Evolutionary conservation across 176 grass and related monocot species (phyloP).

Genomic region (Puya raimondii): DNA sequence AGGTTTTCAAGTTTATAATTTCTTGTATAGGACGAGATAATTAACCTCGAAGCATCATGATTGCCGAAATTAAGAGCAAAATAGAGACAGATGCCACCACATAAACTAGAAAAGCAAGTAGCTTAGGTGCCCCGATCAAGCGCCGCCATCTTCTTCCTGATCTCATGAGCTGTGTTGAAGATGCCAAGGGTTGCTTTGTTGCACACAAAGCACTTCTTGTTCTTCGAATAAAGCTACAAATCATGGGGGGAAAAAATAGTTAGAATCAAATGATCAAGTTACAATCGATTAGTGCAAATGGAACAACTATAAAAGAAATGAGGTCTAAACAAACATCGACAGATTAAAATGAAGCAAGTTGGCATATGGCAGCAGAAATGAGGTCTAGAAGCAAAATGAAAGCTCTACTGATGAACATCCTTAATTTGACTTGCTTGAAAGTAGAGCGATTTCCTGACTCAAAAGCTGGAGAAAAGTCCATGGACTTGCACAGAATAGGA

Average conservation of each 20-base stretch:
- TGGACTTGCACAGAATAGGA: no score
- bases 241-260: background rate
- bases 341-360: background rate
- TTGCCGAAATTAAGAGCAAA: background rate
- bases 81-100: background rate
- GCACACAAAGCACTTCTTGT: conserved; percentile 88
- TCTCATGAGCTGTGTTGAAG: conserved; percentile 76
- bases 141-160: conserved; percentile 59
- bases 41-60: background rate
- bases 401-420: no score
- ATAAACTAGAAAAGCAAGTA: background rate
- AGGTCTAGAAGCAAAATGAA: no score
- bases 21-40: background rate
- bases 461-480: no score
- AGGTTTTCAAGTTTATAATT: background rate
- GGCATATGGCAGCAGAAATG: background rate
- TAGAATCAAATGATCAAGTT: background rate
- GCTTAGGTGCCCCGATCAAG: background rate
- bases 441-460: no score
- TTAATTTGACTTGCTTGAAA: no score
- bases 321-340: no score
- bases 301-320: no score
- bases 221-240: conserved; percentile 79
- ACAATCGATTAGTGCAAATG: no score
- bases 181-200: conserved; percentile 78